Percentiles rank a stretch among this genome's conserved stretches.
Conservation (phyloP, 805 yeast species). For the Nakazawaea populi region DNA sequence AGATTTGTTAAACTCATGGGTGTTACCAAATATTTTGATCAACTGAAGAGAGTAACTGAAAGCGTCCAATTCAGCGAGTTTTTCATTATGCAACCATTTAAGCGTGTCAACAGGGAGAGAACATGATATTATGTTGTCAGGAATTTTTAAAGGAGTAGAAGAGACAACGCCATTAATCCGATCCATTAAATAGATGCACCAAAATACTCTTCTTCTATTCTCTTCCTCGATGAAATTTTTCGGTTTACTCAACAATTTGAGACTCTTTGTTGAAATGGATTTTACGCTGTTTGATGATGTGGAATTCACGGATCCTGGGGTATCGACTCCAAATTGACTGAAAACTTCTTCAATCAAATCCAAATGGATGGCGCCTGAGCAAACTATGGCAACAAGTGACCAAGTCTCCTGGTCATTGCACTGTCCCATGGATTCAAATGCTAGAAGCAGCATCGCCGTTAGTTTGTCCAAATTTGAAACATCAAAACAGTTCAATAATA, state of each 20-base stretch:
- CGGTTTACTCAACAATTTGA: conserved; percentile 16
- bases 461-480: conserved; percentile 18
- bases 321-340: neutral
- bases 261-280: conserved; percentile 16
- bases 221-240: conserved; percentile 33
- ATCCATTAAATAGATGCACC: conserved; percentile 31
- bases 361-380: conserved; percentile 19
- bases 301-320: conserved; percentile 7
- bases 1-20: conserved; percentile 4
- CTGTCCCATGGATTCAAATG: conserved; percentile 19
- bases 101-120: neutral
- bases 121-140: conserved; percentile 15
- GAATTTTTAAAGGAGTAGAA: conserved; percentile 22
- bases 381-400: conserved; percentile 16
- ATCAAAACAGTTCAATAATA: conserved; percentile 16
- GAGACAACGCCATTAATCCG: conserved; percentile 30
- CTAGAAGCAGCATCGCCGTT: conserved; percentile 19
- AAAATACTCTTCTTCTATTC: conserved; percentile 25
- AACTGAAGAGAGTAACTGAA: conserved; percentile 6
- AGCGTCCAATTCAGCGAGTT: neutral
- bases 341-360: conserved; percentile 13
- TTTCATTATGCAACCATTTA: conserved; percentile 1
- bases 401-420: conserved; percentile 19
- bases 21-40: conserved; percentile 7
- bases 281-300: neutral